Conservation (phyloP, 805 yeast genomes). For the Pichia membranifaciens region DNA sequence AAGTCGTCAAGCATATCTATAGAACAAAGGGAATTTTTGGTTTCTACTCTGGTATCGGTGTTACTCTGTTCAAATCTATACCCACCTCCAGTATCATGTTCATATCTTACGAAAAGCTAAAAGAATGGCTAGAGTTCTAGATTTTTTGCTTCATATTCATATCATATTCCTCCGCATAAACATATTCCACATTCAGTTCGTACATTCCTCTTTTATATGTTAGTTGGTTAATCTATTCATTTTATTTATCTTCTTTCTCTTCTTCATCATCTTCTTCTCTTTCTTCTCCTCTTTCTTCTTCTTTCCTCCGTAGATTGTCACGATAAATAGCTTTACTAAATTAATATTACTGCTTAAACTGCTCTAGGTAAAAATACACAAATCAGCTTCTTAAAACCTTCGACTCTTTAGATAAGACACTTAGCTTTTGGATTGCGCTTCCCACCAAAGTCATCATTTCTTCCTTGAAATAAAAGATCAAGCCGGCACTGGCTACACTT, state of each 20-base stretch:
- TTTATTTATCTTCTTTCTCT: too few species aligned
- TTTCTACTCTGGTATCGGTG: slow-evolving; percentile 79
- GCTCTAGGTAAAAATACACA: too few species aligned
- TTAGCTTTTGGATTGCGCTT: not conserved
- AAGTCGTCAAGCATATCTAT: slow-evolving; percentile 38
- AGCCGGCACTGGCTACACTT: slow-evolving; percentile 83
- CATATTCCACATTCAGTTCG: not conserved
- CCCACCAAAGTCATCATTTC: slow-evolving; percentile 43
- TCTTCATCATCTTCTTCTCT: too few species aligned
- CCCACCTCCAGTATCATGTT: slow-evolving; percentile 91
- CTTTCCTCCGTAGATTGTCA: too few species aligned
- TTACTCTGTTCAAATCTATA: slow-evolving; percentile 72
- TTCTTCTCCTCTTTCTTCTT: too few species aligned
- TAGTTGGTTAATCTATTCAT: too few species aligned
- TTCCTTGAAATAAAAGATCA: slow-evolving; percentile 85
- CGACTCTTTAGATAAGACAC: not conserved
- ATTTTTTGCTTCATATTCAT: not conserved
- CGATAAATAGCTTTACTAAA: too few species aligned
- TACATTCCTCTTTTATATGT: slow-evolving; percentile 1
- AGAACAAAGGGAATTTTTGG: slow-evolving; percentile 57
- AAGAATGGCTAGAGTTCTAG: slow-evolving; percentile 24
- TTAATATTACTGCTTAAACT: too few species aligned
- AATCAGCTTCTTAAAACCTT: not conserved
- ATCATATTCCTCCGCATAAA: not conserved
- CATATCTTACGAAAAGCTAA: slow-evolving; percentile 65